A percentile compares a stretch with the other conserved stretches of the same genome.
Evolutionary conservation across 1,139 yeast genomes (phyloP).

Genomic region (Hyphopichia fennica): DNA sequence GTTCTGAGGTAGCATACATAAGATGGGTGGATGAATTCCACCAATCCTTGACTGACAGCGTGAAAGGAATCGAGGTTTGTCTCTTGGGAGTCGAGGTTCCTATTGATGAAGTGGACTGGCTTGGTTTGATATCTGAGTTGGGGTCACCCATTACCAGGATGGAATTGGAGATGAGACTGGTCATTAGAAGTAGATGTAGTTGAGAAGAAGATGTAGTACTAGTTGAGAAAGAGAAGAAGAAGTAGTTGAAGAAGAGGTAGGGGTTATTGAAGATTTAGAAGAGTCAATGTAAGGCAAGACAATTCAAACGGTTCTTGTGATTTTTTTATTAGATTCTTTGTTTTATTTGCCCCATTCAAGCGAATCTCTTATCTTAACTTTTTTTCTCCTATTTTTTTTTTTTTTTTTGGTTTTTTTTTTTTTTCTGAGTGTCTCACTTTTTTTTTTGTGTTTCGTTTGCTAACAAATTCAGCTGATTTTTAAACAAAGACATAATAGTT

Average conservation of each 20-base stretch:
- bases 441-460: no score
- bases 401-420: no score
- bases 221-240: no score
- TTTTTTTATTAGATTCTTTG: background rate
- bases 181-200: constrained; percentile 5
- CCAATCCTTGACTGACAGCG: constrained; percentile 39
- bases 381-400: no score
- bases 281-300: no score
- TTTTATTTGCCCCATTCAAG: background rate
- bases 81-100: background rate
- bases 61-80: constrained; percentile 24
- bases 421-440: no score
- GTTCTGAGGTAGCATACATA: constrained; percentile 19
- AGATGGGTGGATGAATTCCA: constrained; percentile 33
- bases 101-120: background rate
- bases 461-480: no score
- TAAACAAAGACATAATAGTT: no score
- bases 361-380: background rate
- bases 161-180: constrained; percentile 14
- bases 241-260: no score
- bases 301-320: no score
- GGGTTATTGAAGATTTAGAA: no score
- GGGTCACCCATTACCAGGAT: constrained; percentile 17
- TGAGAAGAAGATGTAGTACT: no score
- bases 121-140: background rate